A percentile compares a stretch with the other conserved stretches of the same genome.
Evolutionary conservation across 2,329 filamentous ascomycete species (phyloP).

Genomic region (Zymoseptoria pseudotritici): DNA sequence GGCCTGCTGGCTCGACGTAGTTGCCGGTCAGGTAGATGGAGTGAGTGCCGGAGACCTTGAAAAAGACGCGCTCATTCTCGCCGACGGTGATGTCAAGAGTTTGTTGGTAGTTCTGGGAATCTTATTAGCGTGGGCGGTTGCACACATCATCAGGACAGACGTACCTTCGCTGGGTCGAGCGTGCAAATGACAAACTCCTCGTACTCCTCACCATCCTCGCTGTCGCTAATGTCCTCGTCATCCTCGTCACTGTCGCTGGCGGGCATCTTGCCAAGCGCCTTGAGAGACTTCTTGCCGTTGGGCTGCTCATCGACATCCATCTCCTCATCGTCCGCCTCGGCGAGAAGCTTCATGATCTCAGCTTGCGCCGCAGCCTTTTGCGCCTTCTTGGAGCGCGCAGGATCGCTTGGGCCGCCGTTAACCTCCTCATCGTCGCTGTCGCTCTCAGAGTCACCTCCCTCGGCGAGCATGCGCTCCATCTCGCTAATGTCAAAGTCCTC

Average conservation of each 20-base stretch:
- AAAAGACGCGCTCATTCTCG: slow-evolving; percentile 85
- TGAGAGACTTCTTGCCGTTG: slow-evolving; percentile 54
- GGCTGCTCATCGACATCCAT: slow-evolving; percentile 61
- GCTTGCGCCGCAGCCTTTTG: slow-evolving; percentile 68
- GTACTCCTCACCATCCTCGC: slow-evolving; percentile 60
- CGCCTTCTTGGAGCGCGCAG: slow-evolving; percentile 80
- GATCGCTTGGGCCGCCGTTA: slow-evolving; percentile 88
- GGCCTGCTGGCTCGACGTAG: slow-evolving; percentile 69
- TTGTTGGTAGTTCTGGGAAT: slow-evolving; percentile 82
- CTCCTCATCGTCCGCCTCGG: slow-evolving; percentile 61
- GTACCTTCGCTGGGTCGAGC: slow-evolving; percentile 83
- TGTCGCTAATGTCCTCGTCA: slow-evolving; percentile 45
- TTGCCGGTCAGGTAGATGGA: slow-evolving; percentile 90
- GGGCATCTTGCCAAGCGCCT: slow-evolving; percentile 63
- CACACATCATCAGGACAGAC: slow-evolving; percentile 20
- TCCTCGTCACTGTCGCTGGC: slow-evolving; percentile 44
- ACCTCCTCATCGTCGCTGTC: slow-evolving; percentile 61
- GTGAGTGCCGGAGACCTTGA: slow-evolving; percentile 84
- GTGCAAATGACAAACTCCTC: slow-evolving; percentile 95
- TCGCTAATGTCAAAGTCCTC: slow-evolving; percentile 46
- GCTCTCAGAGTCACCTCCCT: slow-evolving; percentile 50
- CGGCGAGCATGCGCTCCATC: slow-evolving; percentile 46
- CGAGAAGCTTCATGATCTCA: slow-evolving; percentile 64
- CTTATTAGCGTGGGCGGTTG: slow-evolving; percentile 24
- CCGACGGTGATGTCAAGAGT: slow-evolving; percentile 85